Evolutionary conservation across 2,329 filamentous ascomycete species (phyloP), one percentile per base, ranked within the genome.

Genomic region (Botryotinia narcissicola): DNA sequence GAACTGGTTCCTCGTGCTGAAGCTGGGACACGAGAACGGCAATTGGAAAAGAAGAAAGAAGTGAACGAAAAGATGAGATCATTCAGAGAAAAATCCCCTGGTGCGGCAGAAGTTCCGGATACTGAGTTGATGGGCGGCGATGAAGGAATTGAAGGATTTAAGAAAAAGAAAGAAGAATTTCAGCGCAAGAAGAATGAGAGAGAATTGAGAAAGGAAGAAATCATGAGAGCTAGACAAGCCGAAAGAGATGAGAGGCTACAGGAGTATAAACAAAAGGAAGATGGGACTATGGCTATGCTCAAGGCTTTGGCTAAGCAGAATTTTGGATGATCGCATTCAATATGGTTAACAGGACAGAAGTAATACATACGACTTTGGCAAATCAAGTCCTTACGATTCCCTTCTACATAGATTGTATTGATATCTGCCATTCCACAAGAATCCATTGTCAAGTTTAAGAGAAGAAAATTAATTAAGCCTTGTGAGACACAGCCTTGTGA

Each of bases 1-100:
- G 95, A 98, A 76, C 84, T 98, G 0, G 89, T 87, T 0, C 95
- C 95, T 0, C 92, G 93, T 18, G 93, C 95, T 0, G 94, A 96
- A 74, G 85, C 94, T 0, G 94, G 95, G 0, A 93, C 92, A 1
- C 90, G 91, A 63, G 95, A 97, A 83, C 90, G 95, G 18, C 89
- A 90, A 79, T 86, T 98, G 1, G 95, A 99, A 84, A 98, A 98
- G 87, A 91, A 91, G 76, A 88, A 87, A 48, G 92, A 92, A 75
- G 85, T 88, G 8, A 92, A 92, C 44, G 90, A 91, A 10, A 89
- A 91, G 77, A 91, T 97, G 84, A 88, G 90, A 40, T 87, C 88
- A 18, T 97, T 97, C 80, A 84, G 89, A 73, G 86, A 94, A 76
- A 90, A 87, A 76, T 91, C 90, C 20, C 89, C 91, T 0, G 90